Percentiles rank a stretch among this genome's conserved stretches.
Conservation (phyloP, 2,329 filamentous ascomycete species). For the Bipolaris cookei region DNA sequence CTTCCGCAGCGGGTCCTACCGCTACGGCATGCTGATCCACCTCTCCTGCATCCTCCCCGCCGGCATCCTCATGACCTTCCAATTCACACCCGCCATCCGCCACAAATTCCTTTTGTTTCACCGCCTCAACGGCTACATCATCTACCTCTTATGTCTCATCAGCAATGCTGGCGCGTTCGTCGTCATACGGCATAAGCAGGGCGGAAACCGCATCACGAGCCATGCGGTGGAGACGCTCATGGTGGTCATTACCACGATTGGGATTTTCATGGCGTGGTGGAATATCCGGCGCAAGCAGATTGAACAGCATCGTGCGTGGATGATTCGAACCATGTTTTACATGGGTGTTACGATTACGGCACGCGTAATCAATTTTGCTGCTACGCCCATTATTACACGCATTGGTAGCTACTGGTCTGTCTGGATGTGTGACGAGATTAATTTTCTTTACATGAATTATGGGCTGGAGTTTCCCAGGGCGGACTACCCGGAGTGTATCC, state of each 20-base stretch:
- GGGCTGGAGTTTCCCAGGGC: neutral
- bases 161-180: neutral
- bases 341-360: neutral
- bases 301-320: neutral
- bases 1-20: neutral
- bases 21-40: neutral
- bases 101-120: neutral
- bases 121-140: neutral
- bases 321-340: neutral
- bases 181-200: neutral
- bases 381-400: neutral
- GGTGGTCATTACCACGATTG: neutral
- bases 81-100: neutral
- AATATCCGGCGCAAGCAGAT: neutral
- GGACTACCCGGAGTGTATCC: neutral
- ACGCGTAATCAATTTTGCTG: neutral
- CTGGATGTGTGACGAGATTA: neutral
- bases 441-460: neutral
- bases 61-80: neutral
- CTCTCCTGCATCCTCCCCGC: neutral
- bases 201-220: neutral
- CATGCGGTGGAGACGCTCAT: neutral
- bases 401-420: neutral
- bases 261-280: neutral
- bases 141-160: neutral